phyloP scores from a whole-genome alignment of 768 basidiomycete species.

The Leccinellum rugosiceps region DNA sequence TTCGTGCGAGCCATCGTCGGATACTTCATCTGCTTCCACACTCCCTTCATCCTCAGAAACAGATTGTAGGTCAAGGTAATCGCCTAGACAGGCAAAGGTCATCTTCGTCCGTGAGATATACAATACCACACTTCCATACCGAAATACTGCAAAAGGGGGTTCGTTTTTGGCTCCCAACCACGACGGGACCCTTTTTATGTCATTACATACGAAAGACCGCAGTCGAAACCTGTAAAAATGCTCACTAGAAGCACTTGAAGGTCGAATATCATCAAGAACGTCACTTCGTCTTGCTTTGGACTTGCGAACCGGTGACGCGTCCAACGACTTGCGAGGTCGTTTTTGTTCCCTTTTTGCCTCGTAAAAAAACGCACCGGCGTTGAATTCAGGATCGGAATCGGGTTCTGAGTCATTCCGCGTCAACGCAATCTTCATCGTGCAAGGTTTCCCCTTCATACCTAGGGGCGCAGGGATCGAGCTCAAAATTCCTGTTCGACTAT shows the following conservation, averaged over 20 bases:
- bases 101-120: not conserved
- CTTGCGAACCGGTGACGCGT: conserved; percentile 16
- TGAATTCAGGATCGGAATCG: conserved; percentile 36
- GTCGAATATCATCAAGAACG: not conserved
- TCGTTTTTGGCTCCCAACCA: conserved; percentile 18
- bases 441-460: conserved; percentile 19
- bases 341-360: conserved; percentile 25
- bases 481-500: conserved; percentile 14
- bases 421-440: not conserved
- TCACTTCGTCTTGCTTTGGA: conserved; percentile 14
- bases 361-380: conserved; percentile 26
- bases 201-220: not conserved
- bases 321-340: conserved; percentile 15
- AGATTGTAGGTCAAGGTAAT: conserved; percentile 49
- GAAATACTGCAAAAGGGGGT: conserved; percentile 50
- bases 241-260: conserved; percentile 14
- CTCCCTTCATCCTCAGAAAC: conserved; percentile 42
- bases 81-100: conserved; percentile 23
- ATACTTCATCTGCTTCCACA: conserved; percentile 18
- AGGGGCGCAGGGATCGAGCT: conserved; percentile 35
- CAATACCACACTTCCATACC: conserved; percentile 29
- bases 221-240: not conserved
- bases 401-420: conserved; percentile 17
- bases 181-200: conserved; percentile 3
- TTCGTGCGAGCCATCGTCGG: conserved; percentile 17